phyloP scores from a whole-genome alignment of 441 rosid species.

The Kokia cookei region DNA sequence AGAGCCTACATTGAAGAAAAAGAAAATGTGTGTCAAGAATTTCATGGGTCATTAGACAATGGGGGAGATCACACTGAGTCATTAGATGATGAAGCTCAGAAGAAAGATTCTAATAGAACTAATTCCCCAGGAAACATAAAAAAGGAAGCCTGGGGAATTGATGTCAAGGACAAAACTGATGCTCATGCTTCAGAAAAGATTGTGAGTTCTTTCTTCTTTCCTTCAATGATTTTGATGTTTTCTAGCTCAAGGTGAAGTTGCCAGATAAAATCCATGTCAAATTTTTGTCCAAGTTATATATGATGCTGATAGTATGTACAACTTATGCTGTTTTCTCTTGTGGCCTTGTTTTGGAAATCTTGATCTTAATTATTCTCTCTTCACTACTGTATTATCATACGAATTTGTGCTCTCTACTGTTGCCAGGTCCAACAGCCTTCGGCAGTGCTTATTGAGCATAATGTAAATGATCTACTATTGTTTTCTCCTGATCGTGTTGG shows the following conservation, averaged over 20 bases:
- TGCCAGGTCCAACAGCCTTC: conserved; percentile 42
- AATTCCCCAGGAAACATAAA: conserved; percentile 21
- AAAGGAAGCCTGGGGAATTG: conserved; percentile 22
- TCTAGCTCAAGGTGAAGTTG: not conserved
- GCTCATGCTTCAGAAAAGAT: conserved; percentile 21
- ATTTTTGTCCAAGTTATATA: not conserved
- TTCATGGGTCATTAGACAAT: conserved; percentile 21
- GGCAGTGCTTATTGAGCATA: conserved; percentile 49
- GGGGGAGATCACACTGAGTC: conserved; percentile 14
- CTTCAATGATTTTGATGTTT: not conserved
- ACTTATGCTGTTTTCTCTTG: not conserved
- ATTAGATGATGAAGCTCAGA: conserved; percentile 20
- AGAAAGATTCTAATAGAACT: conserved; percentile 24
- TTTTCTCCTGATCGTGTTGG: conserved; percentile 67
- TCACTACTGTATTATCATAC: not conserved
- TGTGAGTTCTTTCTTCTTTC: conserved; percentile 38
- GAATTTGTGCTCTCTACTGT: not conserved
- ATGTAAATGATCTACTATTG: conserved; percentile 37
- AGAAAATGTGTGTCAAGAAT: conserved; percentile 44
- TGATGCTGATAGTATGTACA: not conserved
- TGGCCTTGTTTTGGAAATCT: not conserved
- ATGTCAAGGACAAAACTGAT: conserved; percentile 25
- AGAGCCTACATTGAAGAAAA: conserved; percentile 38
- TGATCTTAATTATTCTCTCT: not conserved
- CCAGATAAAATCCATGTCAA: not conserved